A percentile compares a stretch with the other conserved stretches of the same genome.
These are phyloP conservation scores for Crithidia sp. DNA, from an alignment of 208 protist genomes.

Conservation along the genomic window DNA sequence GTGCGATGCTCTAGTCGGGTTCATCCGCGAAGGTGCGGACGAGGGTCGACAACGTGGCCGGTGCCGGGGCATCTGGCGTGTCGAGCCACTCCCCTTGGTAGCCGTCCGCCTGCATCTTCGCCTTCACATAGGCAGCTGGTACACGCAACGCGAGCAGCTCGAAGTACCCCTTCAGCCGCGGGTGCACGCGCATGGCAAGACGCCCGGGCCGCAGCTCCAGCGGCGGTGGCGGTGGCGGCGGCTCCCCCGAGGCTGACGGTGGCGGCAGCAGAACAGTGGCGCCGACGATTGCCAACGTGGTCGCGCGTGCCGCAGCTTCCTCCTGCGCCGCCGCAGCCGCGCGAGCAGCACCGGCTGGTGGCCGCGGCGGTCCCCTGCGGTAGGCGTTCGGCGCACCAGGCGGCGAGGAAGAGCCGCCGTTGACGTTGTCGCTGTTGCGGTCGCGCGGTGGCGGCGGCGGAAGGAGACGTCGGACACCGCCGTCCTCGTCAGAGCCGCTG, in stretches of 20 bases:
- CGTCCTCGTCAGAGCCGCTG: not conserved
- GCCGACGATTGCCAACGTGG: conserved; percentile 27
- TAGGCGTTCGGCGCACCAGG: conserved; percentile 11
- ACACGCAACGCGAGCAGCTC: conserved; percentile 64
- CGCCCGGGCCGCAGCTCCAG: conserved; percentile 34
- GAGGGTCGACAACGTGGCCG: conserved; percentile 29
- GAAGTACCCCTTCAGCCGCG: conserved; percentile 68
- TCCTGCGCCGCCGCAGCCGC: conserved; percentile 20
- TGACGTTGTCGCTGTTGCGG: too few species aligned
- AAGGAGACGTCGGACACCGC: not conserved
- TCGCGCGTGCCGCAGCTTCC: conserved; percentile 13
- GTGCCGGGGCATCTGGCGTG: conserved; percentile 58
- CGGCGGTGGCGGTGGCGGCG: conserved; percentile 49
- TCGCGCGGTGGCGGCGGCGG: not conserved
- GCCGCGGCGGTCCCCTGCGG: conserved; percentile 23
- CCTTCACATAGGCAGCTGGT: conserved; percentile 44
- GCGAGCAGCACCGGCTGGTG: conserved; percentile 12
- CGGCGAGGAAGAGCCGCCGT: not conserved
- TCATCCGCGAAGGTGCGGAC: conserved; percentile 47
- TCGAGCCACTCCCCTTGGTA: conserved; percentile 65
- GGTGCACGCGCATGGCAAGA: conserved; percentile 51
- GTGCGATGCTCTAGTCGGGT: conserved; percentile 34
- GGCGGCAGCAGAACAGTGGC: conserved; percentile 25
- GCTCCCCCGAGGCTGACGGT: conserved; percentile 15
- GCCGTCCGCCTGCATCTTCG: conserved; percentile 68